Percentiles rank a stretch among this genome's conserved stretches.
phyloP scores from a whole-genome alignment of 768 basidiomycete species.

The Lactarius indigo region DNA sequence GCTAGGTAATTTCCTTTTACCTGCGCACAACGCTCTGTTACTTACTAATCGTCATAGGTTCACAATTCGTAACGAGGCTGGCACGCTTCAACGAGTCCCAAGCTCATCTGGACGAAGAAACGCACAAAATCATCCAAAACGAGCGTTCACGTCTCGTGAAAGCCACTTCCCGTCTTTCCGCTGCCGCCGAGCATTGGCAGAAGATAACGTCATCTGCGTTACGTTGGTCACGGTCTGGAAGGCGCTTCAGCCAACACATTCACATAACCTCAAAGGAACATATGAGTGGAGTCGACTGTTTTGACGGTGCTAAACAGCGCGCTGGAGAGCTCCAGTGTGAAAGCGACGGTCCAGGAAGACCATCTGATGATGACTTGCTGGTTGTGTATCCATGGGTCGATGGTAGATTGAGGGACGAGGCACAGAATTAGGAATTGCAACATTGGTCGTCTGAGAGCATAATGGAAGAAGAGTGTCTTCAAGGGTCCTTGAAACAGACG shows the following conservation, averaged over 20 bases:
- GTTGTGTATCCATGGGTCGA: conserved; percentile 35
- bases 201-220: conserved; percentile 41
- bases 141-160: conserved; percentile 36
- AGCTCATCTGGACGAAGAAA: conserved; percentile 42
- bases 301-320: conserved; percentile 47
- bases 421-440: conserved; percentile 30
- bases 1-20: conserved; percentile 48
- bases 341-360: conserved; percentile 9
- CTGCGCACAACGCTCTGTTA: not conserved
- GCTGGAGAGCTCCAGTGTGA: conserved; percentile 17
- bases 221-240: conserved; percentile 44
- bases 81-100: conserved; percentile 36
- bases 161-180: conserved; percentile 26
- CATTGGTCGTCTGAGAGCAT: conserved; percentile 1
- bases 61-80: conserved; percentile 69
- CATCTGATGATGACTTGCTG: conserved; percentile 30
- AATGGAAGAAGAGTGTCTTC: not conserved
- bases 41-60: conserved; percentile 43
- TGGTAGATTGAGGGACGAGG: conserved; percentile 36
- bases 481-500: not conserved
- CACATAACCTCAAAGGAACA: conserved; percentile 63
- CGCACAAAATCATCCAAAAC: conserved; percentile 43
- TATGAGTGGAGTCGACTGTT: conserved; percentile 75
- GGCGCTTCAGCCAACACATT: conserved; percentile 57
- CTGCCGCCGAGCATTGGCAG: conserved; percentile 45